phyloP scores from a whole-genome alignment of 164 flowering plant species.

The Liquidambar formosana region DNA sequence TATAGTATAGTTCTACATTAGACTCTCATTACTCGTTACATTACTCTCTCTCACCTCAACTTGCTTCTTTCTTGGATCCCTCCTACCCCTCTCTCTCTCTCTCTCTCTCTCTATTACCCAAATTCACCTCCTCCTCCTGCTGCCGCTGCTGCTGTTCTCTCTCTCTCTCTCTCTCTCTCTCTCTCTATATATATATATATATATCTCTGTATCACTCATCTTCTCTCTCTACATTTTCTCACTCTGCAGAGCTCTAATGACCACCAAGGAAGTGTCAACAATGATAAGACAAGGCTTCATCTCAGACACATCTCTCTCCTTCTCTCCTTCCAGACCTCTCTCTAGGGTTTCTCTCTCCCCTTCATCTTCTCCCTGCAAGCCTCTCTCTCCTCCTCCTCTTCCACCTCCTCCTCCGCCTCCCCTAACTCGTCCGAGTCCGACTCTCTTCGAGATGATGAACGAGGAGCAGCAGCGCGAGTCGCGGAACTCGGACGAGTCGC shows the following conservation, averaged over 20 bases:
- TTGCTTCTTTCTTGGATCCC: too few species aligned
- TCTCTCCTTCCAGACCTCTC: conserved; percentile 37
- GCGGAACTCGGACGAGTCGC: conserved; percentile 24
- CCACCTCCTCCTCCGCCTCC: conserved; percentile 20
- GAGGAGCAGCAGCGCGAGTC: conserved; percentile 51
- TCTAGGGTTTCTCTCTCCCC: conserved; percentile 28
- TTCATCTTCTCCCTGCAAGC: conserved; percentile 31
- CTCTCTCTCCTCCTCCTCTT: conserved; percentile 28
- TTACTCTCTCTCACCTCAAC: too few species aligned
- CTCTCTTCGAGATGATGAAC: conserved; percentile 83
- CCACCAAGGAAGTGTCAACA: conserved; percentile 56
- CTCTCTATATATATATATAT: too few species aligned
- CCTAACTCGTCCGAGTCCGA: conserved; percentile 34
- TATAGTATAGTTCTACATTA: too few species aligned
- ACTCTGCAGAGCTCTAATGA: conserved; percentile 24
- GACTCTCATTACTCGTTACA: too few species aligned
- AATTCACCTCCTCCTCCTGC: neutral
- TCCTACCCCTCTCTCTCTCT: neutral
- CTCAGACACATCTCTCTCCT: conserved; percentile 51
- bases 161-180: neutral
- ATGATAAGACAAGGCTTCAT: conserved; percentile 92
- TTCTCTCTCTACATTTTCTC: neutral
- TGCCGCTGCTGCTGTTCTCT: neutral
- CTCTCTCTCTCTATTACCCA: too few species aligned
- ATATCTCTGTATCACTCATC: conserved; percentile 1